Percentiles rank a stretch among this genome's conserved stretches.
Evolutionary conservation across 208 protist genomes (phyloP).

Genomic region (Acanthamoeba culbertsoni): DNA sequence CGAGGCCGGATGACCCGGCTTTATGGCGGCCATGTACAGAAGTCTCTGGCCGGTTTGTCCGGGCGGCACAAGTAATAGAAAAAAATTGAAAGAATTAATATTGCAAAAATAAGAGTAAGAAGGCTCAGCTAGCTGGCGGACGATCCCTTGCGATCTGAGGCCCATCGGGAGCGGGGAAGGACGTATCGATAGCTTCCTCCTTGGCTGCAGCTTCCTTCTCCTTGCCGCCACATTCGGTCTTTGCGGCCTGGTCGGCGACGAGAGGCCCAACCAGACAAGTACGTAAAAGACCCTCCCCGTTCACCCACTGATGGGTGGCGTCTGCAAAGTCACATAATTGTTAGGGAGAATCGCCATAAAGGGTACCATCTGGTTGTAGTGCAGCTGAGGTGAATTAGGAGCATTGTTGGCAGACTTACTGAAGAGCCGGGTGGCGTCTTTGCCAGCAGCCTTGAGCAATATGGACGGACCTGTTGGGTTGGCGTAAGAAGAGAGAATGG

Average conservation of each 20-base stretch:
- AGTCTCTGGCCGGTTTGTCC: too few relatives aligned
- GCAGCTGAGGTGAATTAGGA: too few relatives aligned
- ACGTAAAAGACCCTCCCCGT: background rate
- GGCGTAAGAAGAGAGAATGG: background rate
- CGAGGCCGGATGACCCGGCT: too few relatives aligned
- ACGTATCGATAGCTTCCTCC: background rate
- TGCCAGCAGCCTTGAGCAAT: background rate
- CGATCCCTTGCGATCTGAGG: background rate
- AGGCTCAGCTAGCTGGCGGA: too few relatives aligned
- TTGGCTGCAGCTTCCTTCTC: background rate
- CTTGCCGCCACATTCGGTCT: too few relatives aligned
- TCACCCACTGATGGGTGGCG: constrained; percentile 11
- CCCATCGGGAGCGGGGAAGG: background rate
- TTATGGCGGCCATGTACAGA: too few relatives aligned
- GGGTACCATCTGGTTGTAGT: too few relatives aligned
- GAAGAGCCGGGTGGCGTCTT: background rate
- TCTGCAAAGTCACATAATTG: background rate
- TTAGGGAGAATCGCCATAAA: background rate
- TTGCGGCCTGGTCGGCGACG: background rate
- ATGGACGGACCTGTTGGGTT: background rate
- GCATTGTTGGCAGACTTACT: too few relatives aligned
- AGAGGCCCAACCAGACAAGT: background rate
- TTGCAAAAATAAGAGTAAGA: too few relatives aligned
- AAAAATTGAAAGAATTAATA: too few relatives aligned
- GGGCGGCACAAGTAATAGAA: too few relatives aligned